phyloP scores from a whole-genome alignment of 345 rosid species.

The Salix brachista region DNA sequence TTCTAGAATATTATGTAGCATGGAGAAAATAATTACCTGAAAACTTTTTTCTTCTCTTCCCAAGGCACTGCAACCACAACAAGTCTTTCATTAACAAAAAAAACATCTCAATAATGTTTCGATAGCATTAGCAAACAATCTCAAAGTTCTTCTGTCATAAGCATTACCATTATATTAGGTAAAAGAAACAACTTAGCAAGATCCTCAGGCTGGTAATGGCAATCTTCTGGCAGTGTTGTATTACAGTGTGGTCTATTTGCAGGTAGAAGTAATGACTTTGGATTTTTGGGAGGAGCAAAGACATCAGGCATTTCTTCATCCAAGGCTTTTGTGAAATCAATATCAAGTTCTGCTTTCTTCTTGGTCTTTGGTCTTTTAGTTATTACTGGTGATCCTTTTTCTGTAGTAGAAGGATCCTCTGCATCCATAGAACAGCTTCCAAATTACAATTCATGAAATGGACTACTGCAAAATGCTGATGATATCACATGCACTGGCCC shows the following conservation, averaged over 20 bases:
- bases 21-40: slow-evolving; percentile 45
- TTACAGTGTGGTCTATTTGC: slow-evolving; percentile 57
- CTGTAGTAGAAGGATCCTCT: slow-evolving; percentile 43
- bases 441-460: slow-evolving; percentile 2
- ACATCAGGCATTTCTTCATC: slow-evolving; percentile 59
- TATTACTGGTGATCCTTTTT: slow-evolving; percentile 42
- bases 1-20: slow-evolving; percentile 1
- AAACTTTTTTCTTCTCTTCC: slow-evolving; percentile 53
- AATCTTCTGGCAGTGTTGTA: slow-evolving; percentile 89
- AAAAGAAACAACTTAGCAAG: slow-evolving; percentile 83
- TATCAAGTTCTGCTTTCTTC: slow-evolving; percentile 60
- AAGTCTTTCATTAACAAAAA: slow-evolving; percentile 21
- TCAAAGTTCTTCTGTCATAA: slow-evolving; percentile 3
- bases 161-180: slow-evolving; percentile 70
- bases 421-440: slow-evolving; percentile 34
- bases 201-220: slow-evolving; percentile 92
- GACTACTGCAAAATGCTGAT: background rate
- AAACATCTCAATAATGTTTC: slow-evolving; percentile 3
- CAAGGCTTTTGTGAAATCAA: slow-evolving; percentile 71
- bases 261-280: slow-evolving; percentile 66
- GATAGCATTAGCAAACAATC: background rate
- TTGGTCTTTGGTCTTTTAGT: slow-evolving; percentile 57
- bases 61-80: slow-evolving; percentile 68
- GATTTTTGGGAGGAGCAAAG: slow-evolving; percentile 80
- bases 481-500: slow-evolving; percentile 10